Conservation (phyloP, 148 eudicot species). For the Rhododendron mucronatum region DNA sequence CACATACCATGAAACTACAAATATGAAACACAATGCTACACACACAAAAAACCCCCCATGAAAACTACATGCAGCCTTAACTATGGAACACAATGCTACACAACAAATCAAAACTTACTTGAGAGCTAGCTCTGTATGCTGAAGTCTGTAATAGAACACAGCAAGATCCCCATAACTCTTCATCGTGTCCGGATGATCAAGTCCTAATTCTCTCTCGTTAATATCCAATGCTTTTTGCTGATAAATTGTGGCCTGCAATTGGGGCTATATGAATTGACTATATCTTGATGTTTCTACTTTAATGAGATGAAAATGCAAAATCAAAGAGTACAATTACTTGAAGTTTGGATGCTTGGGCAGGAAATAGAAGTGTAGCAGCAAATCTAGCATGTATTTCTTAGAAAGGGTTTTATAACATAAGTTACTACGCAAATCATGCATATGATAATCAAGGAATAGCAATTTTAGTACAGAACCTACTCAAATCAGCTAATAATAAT, state of each 20-base stretch:
- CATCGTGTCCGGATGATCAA: constrained; percentile 99
- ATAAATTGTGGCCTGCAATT: constrained; percentile 88
- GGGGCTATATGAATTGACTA: constrained; percentile 14
- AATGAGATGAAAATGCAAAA: background rate
- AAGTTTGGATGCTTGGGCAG: background rate
- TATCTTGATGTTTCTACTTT: background rate
- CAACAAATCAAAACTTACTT: constrained; percentile 48
- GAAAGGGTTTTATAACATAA: background rate
- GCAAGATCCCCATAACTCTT: constrained; percentile 99
- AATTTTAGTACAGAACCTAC: background rate
- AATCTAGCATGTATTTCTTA: background rate
- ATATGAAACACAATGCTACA: background rate
- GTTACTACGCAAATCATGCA: background rate
- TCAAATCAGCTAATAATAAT: background rate
- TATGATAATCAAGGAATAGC: background rate
- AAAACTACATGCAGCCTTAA: background rate
- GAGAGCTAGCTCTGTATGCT: constrained; percentile 98
- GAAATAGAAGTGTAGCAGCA: background rate
- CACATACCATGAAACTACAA: background rate
- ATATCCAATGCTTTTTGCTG: constrained; percentile 99
- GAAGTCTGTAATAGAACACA: constrained; percentile 98
- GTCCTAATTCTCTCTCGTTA: constrained; percentile 94
- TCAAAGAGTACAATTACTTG: background rate
- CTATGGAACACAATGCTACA: background rate
- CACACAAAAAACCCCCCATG: background rate